Evolutionary conservation across 352 stramenopile species (phyloP), one percentile per base, ranked within the genome.

Genomic region (Phytophthora lateralis): DNA sequence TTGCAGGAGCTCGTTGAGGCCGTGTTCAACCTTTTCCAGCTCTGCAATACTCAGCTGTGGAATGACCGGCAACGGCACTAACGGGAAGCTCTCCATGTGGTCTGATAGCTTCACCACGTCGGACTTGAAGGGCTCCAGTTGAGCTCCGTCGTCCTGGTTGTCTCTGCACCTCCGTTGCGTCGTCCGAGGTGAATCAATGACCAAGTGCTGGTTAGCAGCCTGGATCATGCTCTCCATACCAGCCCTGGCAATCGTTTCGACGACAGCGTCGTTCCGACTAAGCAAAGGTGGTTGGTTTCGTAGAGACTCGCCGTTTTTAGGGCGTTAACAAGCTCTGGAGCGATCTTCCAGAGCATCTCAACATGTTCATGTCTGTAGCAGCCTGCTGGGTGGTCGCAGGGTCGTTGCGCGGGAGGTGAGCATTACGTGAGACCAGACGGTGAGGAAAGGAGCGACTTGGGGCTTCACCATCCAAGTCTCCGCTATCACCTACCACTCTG

Each of bases 61-160:
- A 26, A 92, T 89, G 15, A 89, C 58, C 4, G 64, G 49, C 18
- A 92, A 43, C 26, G 80, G 82, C 20, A 91, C 70, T 26, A 91
- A 64, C 6, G 82, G 80, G 35, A 89, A 91, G 69, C 76, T 86
- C 37, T 89, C 82, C 70, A 83, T 85, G 59, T 83, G 71, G 15
- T 84, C 78, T 1, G 38, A 29, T 5, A 90, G 53, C 30, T 60
- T 75, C 43, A 55, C 21, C 18, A 32, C 8, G 8, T 69, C 46
- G 2, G 27, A 29, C 55, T 30, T 43, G 34, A 26, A 44, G 29
- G 4, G 38, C 26, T 44, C n/a, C 24, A 44, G 10, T 21, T 42
- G 46, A 35, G 9, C 41, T 15, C 17, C 35, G 14, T 56, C 34
- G 30, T 62, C 37, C 27, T 62, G 56, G 34, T 67, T 57, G 24